Evolutionary conservation across 1,284 basidiomycete genomes (phyloP).

Genomic region (Athelia sp.): DNA sequence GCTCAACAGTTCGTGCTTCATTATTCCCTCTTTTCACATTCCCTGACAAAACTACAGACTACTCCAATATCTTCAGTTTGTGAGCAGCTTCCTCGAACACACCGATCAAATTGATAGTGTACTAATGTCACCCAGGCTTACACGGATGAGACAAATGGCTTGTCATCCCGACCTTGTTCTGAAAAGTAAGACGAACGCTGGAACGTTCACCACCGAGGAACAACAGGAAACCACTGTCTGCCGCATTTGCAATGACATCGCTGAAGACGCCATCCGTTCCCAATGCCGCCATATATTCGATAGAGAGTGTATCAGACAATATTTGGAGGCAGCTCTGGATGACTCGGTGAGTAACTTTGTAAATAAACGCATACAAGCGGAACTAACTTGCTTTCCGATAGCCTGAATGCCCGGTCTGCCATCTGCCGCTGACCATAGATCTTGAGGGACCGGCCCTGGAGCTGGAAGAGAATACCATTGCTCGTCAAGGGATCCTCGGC

Average conservation of each 20-base stretch:
- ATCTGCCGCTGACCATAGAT: conserved; percentile 91
- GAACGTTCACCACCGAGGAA: conserved; percentile 56
- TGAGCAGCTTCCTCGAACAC: conserved; percentile 26
- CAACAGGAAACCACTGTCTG: conserved; percentile 79
- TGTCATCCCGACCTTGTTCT: conserved; percentile 95
- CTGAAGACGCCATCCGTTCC: conserved; percentile 94
- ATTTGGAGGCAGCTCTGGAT: conserved; percentile 77
- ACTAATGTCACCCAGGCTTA: conserved; percentile 43
- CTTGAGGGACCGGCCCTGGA: conserved; percentile 92
- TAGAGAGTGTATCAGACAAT: conserved; percentile 94
- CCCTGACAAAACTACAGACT: conserved; percentile 50
- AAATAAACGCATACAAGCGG: not conserved
- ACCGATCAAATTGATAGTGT: not conserved
- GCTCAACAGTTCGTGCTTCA: conserved; percentile 70
- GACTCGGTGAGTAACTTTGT: conserved; percentile 43
- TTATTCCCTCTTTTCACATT: conserved; percentile 5
- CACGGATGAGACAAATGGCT: conserved; percentile 93
- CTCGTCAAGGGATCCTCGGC: conserved; percentile 90
- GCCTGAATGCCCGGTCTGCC: conserved; percentile 96
- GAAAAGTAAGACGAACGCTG: conserved; percentile 76
- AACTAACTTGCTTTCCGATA: conserved; percentile 21
- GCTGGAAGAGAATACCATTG: conserved; percentile 55
- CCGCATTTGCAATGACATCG: conserved; percentile 94
- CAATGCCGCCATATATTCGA: conserved; percentile 91
- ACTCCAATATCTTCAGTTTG: conserved; percentile 92